These are phyloP conservation scores for Phytophthora hibernalis DNA, from an alignment of 352 stramenopile species.

Conservation along the genomic window DNA sequence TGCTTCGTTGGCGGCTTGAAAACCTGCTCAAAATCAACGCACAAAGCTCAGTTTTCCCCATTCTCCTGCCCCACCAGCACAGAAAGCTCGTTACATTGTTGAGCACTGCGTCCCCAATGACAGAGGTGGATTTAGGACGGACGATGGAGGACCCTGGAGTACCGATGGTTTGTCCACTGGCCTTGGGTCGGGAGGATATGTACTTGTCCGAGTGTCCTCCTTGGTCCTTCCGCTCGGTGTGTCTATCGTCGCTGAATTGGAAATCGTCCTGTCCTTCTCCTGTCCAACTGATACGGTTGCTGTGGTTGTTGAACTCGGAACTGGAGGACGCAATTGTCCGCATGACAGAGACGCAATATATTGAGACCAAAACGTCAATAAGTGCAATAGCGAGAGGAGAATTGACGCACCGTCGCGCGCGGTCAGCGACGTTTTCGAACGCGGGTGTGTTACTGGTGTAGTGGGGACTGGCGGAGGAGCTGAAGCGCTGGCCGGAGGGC, in stretches of 20 bases:
- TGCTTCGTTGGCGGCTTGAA: conserved; percentile 41
- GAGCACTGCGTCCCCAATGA: conserved; percentile 23
- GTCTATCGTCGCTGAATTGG: conserved; percentile 12
- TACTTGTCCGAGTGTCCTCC: conserved; percentile 21
- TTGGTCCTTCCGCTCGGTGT: background rate
- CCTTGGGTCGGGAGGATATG: conserved; percentile 15
- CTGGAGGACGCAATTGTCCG: background rate
- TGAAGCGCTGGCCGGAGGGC: background rate
- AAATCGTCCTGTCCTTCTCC: conserved; percentile 9
- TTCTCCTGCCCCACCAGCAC: background rate
- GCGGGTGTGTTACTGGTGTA: conserved; percentile 17
- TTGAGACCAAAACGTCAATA: background rate
- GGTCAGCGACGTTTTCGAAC: conserved; percentile 15
- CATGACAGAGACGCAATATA: background rate
- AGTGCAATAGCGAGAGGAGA: background rate
- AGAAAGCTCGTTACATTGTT: conserved; percentile 18
- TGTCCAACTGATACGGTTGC: conserved; percentile 3
- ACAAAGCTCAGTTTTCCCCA: background rate
- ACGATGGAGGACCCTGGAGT: conserved; percentile 39
- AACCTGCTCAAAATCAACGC: conserved; percentile 10
- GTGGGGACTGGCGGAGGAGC: background rate
- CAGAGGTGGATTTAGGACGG: background rate
- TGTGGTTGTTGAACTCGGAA: background rate
- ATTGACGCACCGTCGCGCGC: conserved; percentile 11
- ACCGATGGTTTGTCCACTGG: conserved; percentile 34